phyloP scores from a whole-genome alignment of 2,329 filamentous ascomycete species.

The Sarocladiaceae sp. region DNA sequence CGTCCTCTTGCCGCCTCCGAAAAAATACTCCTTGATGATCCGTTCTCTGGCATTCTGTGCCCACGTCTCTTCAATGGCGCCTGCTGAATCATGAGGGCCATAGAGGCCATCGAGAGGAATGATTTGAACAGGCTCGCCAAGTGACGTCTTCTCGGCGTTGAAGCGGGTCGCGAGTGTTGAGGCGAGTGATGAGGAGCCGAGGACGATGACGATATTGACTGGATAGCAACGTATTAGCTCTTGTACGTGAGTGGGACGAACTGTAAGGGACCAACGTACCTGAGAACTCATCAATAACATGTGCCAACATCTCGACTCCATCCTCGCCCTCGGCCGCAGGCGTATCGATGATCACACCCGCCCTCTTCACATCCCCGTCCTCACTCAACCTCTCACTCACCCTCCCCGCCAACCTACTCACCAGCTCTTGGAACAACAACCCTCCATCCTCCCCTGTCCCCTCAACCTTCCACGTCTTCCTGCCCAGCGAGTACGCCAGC shows the following conservation, averaged over 20 bases:
- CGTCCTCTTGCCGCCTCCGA: conserved; percentile 69
- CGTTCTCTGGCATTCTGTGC: conserved; percentile 69
- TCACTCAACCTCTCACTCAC: conserved; percentile 72
- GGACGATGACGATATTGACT: conserved; percentile 74
- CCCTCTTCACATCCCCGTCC: conserved; percentile 61
- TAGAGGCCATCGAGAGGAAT: conserved; percentile 78
- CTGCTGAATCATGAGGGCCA: conserved; percentile 59
- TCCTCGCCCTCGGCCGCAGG: conserved; percentile 60
- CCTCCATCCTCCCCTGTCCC: conserved; percentile 25
- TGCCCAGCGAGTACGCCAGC: conserved; percentile 82
- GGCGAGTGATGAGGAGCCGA: conserved; percentile 73
- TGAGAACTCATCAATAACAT: conserved; percentile 58
- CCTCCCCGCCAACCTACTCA: conserved; percentile 71
- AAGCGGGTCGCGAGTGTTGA: conserved; percentile 70
- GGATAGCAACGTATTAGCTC: conserved; percentile 35
- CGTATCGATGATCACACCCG: conserved; percentile 83
- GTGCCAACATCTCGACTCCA: conserved; percentile 70
- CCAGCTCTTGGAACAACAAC: conserved; percentile 56
- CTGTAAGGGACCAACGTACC: conserved; percentile 22
- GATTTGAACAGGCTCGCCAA: conserved; percentile 65
- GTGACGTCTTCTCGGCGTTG: conserved; percentile 43
- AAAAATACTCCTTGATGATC: conserved; percentile 89
- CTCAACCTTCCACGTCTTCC: conserved; percentile 29
- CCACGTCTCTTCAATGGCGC: conserved; percentile 57
- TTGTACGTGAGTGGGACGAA: neutral